Conservation (phyloP, 495 filamentous ascomycete species). For the Xylaria telfairii region DNA sequence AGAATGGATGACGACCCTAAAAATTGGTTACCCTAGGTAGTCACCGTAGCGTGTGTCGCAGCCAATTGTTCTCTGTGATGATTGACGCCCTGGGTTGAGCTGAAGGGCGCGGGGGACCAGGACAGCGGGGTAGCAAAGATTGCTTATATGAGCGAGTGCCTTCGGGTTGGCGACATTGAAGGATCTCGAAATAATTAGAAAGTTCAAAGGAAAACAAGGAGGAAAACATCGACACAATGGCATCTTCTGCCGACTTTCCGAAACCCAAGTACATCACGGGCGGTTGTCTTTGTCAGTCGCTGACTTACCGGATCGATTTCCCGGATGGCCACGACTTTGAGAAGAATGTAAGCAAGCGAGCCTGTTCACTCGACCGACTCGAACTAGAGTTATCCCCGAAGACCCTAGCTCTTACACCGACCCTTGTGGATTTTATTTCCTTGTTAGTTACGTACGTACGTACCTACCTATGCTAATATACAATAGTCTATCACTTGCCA, state of each 20-base stretch:
- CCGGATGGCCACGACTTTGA: slow-evolving; percentile 45
- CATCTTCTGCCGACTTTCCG: slow-evolving; percentile 28
- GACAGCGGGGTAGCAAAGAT: neutral
- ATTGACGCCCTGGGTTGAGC: slow-evolving; percentile 4
- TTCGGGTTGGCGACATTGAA: neutral
- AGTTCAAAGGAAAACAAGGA: too few species aligned
- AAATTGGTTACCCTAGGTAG: too few species aligned
- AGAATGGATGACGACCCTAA: neutral
- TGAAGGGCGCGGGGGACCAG: slow-evolving; percentile 11
- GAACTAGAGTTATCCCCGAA: neutral
- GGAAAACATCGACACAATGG: neutral
- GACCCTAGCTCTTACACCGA: neutral
- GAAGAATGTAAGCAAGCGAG: slow-evolving; percentile 33
- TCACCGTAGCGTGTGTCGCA: neutral
- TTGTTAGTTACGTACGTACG: neutral
- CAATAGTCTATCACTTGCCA: slow-evolving; percentile 44
- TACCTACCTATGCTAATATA: too few species aligned
- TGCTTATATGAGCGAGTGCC: neutral
- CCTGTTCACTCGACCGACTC: neutral
- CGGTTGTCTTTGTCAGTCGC: slow-evolving; percentile 47
- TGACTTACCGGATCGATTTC: slow-evolving; percentile 46
- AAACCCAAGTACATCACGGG: slow-evolving; percentile 46
- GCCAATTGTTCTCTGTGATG: neutral
- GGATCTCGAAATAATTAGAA: too few species aligned
- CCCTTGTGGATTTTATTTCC: neutral